Base-by-base conservation (phyloP, 352 stramenopile species). In the Thraustochytrium striatum region DNA sequence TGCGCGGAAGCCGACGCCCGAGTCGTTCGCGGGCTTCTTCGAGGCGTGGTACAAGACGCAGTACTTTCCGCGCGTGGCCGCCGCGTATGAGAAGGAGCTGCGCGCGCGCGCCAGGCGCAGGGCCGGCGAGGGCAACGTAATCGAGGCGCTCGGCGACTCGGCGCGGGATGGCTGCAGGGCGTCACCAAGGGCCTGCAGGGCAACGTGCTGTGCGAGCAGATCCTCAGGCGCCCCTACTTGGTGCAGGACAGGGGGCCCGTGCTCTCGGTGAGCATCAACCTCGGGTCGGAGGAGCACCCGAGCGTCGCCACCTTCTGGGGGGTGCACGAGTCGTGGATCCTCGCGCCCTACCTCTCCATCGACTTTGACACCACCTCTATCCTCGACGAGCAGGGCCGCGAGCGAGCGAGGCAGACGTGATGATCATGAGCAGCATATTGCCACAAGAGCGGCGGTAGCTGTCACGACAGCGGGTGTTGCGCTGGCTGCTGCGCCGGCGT, bases 261-360 rank as follows among this genome's bases (percentile, higher is more conserved):
- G 13, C 35, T 75, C 21, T 61, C 30, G 21, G 65, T 75, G 9
- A 43, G 33, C n/a, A 43, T 75, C 25, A 75, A 75, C 21, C n/a
- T 75, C 9, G 65, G 65, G 19, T 38, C 65, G 35, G 21, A 21
- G 11, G 52, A 75, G 50, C 16, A 68, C 21, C 65, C 65, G 9
- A 62, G 50, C 39, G 36, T 38, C 41, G 32, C 25, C 9, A 30
- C 36, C 65, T 75, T 75, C 41, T 75, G 65, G 65, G 65, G 65
- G 7, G 0, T 75, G 0, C 39, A 75, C 2, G 19, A 61, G 21
- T 16, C 25, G 5, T 75, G 65, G 65, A 75, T 75, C 41, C 41
- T 75, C 36, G 65, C 65, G n/a, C 65, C 65, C 8, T 75, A 75
- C 65, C 25, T 75, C n/a, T 16, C 30, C 41, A 36, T 75, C 50